Percentiles rank a stretch among this genome's conserved stretches.
phyloP scores from a whole-genome alignment of 2,329 filamentous ascomycete genomes.

The Pleoardoris graminearum region DNA sequence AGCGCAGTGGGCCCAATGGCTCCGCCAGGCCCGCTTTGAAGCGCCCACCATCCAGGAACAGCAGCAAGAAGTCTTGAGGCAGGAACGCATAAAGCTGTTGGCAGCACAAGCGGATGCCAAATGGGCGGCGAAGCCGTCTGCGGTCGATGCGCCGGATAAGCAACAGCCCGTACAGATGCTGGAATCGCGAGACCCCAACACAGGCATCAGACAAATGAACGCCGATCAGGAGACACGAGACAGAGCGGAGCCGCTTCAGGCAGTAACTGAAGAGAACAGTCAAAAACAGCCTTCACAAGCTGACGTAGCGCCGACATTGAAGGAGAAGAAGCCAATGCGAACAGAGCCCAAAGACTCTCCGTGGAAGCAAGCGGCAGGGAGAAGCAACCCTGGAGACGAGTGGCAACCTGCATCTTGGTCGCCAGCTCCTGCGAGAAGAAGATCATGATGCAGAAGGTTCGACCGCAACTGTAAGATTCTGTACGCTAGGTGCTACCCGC shows the following conservation, averaged over 20 bases:
- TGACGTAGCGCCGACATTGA: slow-evolving; percentile 20
- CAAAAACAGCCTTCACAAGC: slow-evolving; percentile 23
- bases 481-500: not conserved
- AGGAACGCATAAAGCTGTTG: slow-evolving; percentile 61
- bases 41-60: slow-evolving; percentile 63
- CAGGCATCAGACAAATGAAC: slow-evolving; percentile 42
- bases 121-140: slow-evolving; percentile 63
- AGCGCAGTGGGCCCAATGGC: slow-evolving; percentile 72
- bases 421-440: slow-evolving; percentile 45
- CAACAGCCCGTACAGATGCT: slow-evolving; percentile 54
- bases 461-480: not conserved
- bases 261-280: slow-evolving; percentile 8
- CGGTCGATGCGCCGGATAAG: slow-evolving; percentile 59
- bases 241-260: slow-evolving; percentile 14
- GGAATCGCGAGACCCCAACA: slow-evolving; percentile 48
- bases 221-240: slow-evolving; percentile 39
- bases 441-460: slow-evolving; percentile 13
- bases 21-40: slow-evolving; percentile 62
- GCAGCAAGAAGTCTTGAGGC: slow-evolving; percentile 59
- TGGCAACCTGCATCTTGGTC: slow-evolving; percentile 54
- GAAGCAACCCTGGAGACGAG: slow-evolving; percentile 48
- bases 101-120: slow-evolving; percentile 63
- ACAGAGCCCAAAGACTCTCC: slow-evolving; percentile 44
- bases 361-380: slow-evolving; percentile 43
- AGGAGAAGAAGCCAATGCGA: slow-evolving; percentile 26